Evolutionary conservation across 2,329 filamentous ascomycete species (phyloP), one percentile per base, ranked within the genome.

Genomic region (Diaporthe sp.): DNA sequence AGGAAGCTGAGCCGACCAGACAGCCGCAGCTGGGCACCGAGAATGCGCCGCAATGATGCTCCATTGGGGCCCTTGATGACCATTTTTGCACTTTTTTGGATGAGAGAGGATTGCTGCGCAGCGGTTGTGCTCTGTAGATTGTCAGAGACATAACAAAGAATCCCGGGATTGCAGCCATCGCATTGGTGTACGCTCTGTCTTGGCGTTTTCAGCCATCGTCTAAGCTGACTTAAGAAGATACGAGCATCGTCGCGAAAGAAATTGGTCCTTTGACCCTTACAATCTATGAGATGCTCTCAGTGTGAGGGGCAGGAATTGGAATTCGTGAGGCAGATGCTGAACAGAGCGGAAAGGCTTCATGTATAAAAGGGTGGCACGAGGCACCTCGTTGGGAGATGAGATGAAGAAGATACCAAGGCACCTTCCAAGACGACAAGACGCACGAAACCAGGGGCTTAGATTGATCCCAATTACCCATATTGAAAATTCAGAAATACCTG

Each of bases 211-310:
- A 65, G 61, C 42, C 42, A 49, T 65, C 19, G 9, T 49, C 25
- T 65, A 65, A 65, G 61, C 61, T 65, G 25, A 65, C 61, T 19
- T 49, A 19, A 44, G 28, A 34, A 34, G 4, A 65, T 49, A 49
- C 42, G 17, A 34, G 61, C 42, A 65, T 65, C n/a, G 25, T 34
- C 25, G 42, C 9, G 12, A 31, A 65, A 13, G 3, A 2, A 13
- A 65, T n/a, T 65, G 42, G 17, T 22, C 25, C 28, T 46, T 49
- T 10, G 10, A 13, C 19, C 9, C 2, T 65, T 3, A 28, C 28
- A 31, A 46, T 22, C 49, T 19, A 10, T 5, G 19, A 17, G 10
- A 22, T 12, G 1, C 3, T 46, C 9, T 17, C 3, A 7, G 10
- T 31, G 17, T 31, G 15, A 31, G 39, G 17, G 25, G 25, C 22